Conservation (phyloP, 495 filamentous ascomycete species). For the Astrocystis sublimbata region DNA sequence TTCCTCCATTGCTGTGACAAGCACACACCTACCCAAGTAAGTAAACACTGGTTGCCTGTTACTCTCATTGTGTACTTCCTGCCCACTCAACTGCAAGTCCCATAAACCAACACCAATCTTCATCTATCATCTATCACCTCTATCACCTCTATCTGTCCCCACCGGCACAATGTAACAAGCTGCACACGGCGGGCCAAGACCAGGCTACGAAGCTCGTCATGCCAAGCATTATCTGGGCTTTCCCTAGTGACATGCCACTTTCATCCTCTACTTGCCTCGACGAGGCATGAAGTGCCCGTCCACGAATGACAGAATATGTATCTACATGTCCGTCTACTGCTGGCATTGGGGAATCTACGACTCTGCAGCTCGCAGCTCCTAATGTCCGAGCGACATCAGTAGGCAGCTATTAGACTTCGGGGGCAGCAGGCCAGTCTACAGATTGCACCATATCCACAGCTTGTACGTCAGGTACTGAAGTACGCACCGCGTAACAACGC, state of each 20-base stretch:
- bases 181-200: slow-evolving; percentile 16
- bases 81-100: too few relatives aligned
- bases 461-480: slow-evolving; percentile 6
- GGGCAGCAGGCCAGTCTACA: slow-evolving; percentile 11
- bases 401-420: slow-evolving; percentile 11
- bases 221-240: slow-evolving; percentile 17
- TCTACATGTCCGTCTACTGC: neutral
- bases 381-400: slow-evolving; percentile 9
- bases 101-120: neutral
- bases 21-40: slow-evolving; percentile 5
- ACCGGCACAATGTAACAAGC: slow-evolving; percentile 2
- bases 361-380: slow-evolving; percentile 16
- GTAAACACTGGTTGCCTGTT: neutral
- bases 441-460: slow-evolving; percentile 8
- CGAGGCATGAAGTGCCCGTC: neutral
- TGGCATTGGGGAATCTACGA: slow-evolving; percentile 1
- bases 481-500: slow-evolving; percentile 5
- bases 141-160: slow-evolving; percentile 8
- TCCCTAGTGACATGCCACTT: slow-evolving; percentile 7
- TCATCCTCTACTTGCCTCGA: neutral
- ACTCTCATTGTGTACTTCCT: neutral
- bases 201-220: slow-evolving; percentile 7
- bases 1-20: slow-evolving; percentile 6
- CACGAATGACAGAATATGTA: neutral
- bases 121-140: neutral